A percentile compares a stretch with the other conserved stretches of the same genome.
Conservation (phyloP, 1,284 basidiomycete species). For the Clitocybe nebularis region DNA sequence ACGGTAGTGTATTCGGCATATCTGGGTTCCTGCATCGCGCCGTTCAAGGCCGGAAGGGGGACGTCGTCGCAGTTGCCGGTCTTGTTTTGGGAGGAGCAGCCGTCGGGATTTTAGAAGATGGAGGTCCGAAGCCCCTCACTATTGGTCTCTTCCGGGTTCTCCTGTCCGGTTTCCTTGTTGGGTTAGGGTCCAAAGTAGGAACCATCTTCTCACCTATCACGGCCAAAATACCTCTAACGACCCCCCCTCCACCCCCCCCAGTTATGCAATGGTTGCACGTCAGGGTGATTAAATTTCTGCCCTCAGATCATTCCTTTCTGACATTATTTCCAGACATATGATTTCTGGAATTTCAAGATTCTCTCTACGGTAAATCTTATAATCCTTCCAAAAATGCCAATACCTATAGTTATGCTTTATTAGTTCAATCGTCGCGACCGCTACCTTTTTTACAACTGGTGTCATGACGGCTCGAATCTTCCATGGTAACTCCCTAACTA, state of each 20-base stretch:
- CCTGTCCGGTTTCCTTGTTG: conserved; percentile 57
- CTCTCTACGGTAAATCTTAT: conserved; percentile 43
- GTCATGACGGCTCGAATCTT: conserved; percentile 41
- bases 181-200: conserved; percentile 57
- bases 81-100: conserved; percentile 43
- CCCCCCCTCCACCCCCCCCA: too few relatives aligned
- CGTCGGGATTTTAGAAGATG: conserved; percentile 33
- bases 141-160: conserved; percentile 29
- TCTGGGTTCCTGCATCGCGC: conserved; percentile 60
- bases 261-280: conserved; percentile 59
- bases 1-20: conserved; percentile 60
- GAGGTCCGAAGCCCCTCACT: conserved; percentile 24
- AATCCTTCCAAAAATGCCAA: not conserved
- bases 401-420: conserved; percentile 4
- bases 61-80: conserved; percentile 33
- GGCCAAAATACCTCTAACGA: conserved; percentile 5
- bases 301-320: conserved; percentile 7
- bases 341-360: conserved; percentile 62
- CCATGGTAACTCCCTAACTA: conserved; percentile 28
- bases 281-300: conserved; percentile 37
- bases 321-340: conserved; percentile 51
- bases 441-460: conserved; percentile 52
- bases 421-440: conserved; percentile 38
- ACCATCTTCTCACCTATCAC: not conserved
- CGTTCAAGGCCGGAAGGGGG: conserved; percentile 42